phyloP scores from a whole-genome alignment of 1,139 yeast genomes.

The Taphrina flavorubra region DNA sequence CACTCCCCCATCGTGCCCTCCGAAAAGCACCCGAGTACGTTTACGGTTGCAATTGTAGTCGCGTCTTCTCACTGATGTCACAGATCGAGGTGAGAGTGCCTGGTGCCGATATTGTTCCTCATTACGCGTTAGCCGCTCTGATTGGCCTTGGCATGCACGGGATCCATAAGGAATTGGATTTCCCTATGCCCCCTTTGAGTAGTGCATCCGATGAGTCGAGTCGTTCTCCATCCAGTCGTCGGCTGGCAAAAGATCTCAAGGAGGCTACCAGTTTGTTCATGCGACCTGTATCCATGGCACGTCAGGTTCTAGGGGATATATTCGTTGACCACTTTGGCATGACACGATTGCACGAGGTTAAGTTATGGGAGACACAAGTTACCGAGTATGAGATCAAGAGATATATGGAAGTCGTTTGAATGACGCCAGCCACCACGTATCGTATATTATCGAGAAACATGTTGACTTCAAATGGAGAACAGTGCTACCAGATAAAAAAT shows the following conservation, averaged over 20 bases:
- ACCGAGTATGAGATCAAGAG: constrained; percentile 53
- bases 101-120: constrained; percentile 54
- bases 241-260: constrained; percentile 50
- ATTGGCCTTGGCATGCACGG: constrained; percentile 53
- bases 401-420: constrained; percentile 51
- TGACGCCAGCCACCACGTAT: neutral
- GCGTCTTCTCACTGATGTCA: too few relatives aligned
- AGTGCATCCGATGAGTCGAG: constrained; percentile 41
- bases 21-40: constrained; percentile 48
- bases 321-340: constrained; percentile 54
- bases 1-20: constrained; percentile 49
- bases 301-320: constrained; percentile 52
- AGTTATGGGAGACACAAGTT: constrained; percentile 52
- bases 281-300: constrained; percentile 49
- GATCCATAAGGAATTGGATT: constrained; percentile 49
- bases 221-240: constrained; percentile 3
- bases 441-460: too few relatives aligned
- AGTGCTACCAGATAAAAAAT: too few relatives aligned
- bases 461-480: too few relatives aligned
- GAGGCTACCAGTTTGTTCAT: constrained; percentile 50
- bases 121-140: constrained; percentile 53
- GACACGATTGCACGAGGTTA: constrained; percentile 51
- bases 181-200: constrained; percentile 51
- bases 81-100: constrained; percentile 53
- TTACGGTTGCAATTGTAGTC: neutral